Conservation (phyloP, 2,329 filamentous ascomycete genomes). For the Fusarium penzigii region DNA sequence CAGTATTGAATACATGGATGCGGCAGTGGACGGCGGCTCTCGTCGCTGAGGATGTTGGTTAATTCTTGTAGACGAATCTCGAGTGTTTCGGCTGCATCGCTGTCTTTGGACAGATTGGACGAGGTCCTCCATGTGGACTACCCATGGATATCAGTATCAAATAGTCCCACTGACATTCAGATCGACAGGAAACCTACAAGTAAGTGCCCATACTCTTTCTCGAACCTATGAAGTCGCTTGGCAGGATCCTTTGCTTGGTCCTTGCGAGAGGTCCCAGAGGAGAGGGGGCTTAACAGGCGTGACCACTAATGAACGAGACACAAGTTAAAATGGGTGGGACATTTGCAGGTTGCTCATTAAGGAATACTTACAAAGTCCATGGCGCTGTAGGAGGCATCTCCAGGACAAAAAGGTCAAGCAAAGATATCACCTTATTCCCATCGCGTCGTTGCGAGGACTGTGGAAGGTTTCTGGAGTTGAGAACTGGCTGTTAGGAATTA, state of each 20-base stretch:
- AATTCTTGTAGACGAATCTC: constrained; percentile 65
- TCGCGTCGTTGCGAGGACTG: constrained; percentile 17
- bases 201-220: constrained; percentile 65
- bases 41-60: constrained; percentile 78
- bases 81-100: constrained; percentile 63
- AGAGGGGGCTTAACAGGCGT: constrained; percentile 65
- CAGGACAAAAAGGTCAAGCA: constrained; percentile 16
- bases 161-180: neutral
- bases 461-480: constrained; percentile 23
- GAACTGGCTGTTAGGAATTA: constrained; percentile 14
- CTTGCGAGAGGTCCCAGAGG: constrained; percentile 55
- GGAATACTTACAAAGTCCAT: constrained; percentile 58
- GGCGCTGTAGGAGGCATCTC: constrained; percentile 49
- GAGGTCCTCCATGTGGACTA: constrained; percentile 62
- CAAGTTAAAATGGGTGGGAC: constrained; percentile 13
- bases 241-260: constrained; percentile 64
- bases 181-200: constrained; percentile 46
- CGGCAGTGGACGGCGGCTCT: constrained; percentile 82
- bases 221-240: constrained; percentile 65
- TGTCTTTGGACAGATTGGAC: constrained; percentile 60
- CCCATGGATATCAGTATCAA: constrained; percentile 8
- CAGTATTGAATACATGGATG: constrained; percentile 91
- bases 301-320: constrained; percentile 53
- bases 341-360: too few relatives aligned
- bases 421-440: constrained; percentile 20